phyloP scores from a whole-genome alignment of 345 rosid species.

The Gossypium sturtianum region DNA sequence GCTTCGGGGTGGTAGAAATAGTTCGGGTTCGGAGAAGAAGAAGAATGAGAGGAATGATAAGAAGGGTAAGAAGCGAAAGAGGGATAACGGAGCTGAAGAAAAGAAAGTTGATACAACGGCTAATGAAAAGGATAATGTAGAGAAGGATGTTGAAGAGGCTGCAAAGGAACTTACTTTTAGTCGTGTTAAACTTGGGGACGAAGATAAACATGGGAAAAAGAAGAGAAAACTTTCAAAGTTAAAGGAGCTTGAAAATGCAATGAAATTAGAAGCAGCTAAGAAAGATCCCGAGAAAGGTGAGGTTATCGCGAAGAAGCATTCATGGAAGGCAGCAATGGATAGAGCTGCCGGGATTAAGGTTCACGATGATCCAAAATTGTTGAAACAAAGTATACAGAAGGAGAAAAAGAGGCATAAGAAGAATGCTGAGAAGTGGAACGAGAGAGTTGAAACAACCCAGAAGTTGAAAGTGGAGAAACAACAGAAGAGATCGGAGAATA shows the following conservation, averaged over 20 bases:
- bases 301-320: slow-evolving; percentile 45
- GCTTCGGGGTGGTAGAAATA: slow-evolving; percentile 52
- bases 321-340: slow-evolving; percentile 68
- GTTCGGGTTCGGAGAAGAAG: slow-evolving; percentile 21
- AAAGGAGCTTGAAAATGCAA: slow-evolving; percentile 64
- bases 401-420: slow-evolving; percentile 65
- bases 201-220: slow-evolving; percentile 46
- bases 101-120: slow-evolving; percentile 16
- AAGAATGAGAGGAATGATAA: slow-evolving; percentile 27
- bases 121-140: slow-evolving; percentile 34
- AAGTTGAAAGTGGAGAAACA: slow-evolving; percentile 69
- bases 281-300: slow-evolving; percentile 77
- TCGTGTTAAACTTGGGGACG: slow-evolving; percentile 65
- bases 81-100: slow-evolving; percentile 40
- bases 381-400: slow-evolving; percentile 73
- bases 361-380: slow-evolving; percentile 72
- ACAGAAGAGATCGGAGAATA: slow-evolving; percentile 65
- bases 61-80: slow-evolving; percentile 53
- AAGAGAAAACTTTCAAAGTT: slow-evolving; percentile 57
- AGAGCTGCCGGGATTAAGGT: slow-evolving; percentile 83
- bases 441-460: slow-evolving; percentile 50
- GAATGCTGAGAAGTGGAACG: slow-evolving; percentile 86
- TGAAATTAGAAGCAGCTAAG: slow-evolving; percentile 57
- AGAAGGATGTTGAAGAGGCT: slow-evolving; percentile 64
- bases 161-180: slow-evolving; percentile 66